phyloP scores from a whole-genome alignment of 1,284 basidiomycete genomes.

The Leccinum huronense region DNA sequence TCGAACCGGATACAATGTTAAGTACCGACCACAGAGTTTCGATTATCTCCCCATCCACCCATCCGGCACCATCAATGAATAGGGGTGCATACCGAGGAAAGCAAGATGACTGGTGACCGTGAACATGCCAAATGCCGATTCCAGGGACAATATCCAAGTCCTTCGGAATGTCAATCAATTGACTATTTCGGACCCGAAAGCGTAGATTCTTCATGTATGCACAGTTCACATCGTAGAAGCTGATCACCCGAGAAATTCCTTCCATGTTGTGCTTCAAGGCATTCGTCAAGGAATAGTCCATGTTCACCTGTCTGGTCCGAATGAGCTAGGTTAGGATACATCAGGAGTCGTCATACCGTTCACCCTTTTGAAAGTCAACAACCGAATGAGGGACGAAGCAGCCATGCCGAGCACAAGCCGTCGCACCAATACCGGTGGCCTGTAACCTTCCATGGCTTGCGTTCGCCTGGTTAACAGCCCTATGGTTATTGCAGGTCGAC shows the following conservation, averaged over 20 bases:
- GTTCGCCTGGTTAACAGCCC: neutral
- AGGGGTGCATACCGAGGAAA: neutral
- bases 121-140: slow-evolving; percentile 1
- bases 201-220: neutral
- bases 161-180: neutral
- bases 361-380: neutral
- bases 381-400: neutral
- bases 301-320: neutral
- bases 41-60: neutral
- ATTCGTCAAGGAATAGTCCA: neutral
- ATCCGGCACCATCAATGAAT: neutral
- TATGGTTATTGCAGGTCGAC: neutral
- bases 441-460: neutral
- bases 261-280: neutral
- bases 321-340: neutral
- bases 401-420: neutral
- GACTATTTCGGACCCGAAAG: neutral
- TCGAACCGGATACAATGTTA: neutral
- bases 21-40: neutral
- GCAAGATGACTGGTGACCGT: neutral
- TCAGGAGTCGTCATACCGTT: neutral
- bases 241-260: neutral
- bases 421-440: neutral
- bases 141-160: neutral
- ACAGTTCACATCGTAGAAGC: neutral